Evolutionary conservation across 2,329 filamentous ascomycete genomes (phyloP), one percentile per base, ranked within the genome.

Genomic region (Monascus ruber): DNA sequence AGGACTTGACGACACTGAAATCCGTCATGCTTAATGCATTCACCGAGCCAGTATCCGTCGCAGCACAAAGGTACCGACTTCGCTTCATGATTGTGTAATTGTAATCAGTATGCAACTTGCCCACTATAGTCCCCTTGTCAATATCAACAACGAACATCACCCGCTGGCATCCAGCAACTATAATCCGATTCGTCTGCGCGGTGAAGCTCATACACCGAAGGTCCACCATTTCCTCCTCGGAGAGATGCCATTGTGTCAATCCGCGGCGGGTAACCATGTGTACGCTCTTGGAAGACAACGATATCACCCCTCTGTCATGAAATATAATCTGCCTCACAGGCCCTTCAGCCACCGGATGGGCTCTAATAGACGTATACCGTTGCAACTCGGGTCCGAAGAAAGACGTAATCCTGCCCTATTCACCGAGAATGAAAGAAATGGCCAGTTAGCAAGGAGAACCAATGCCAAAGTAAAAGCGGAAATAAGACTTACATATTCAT

Each of bases 171-270:
- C 91, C 91, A 35, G 87, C 91, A 28, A 89, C 84, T 17, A 98
- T 69, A 41, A 98, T 81, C 55, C 94, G 75, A 25, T 83, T 85
- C 6, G 83, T 83, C 55, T 87, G 87, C 26, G 85, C 87, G 1
- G 86, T 93, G 58, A 94, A 95, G 59, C 83, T 89, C 87, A 96
- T 96, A 63, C 91, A 96, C 51, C 79, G 78, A 47, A 98, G 68
- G 55, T 95, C 85, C 47, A 74, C 78, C 81, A 96, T 94, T 40
- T 83, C 81, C 33, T 60, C 75, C 47, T 75, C 87, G 72, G 72
- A 76, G 44, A 95, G 72, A 62, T 95, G 87, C 88, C 91, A 96
- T 68, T 91, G 73, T 38, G 87, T 79, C 41, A 85, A 67, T 2
- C 91, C 91, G 46, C 85, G 77, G 39, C 91, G 77, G 43, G 77